Evolutionary conservation across 2,329 filamentous ascomycete species (phyloP), one percentile per base, ranked within the genome.

Genomic region (Eutypella sp.): DNA sequence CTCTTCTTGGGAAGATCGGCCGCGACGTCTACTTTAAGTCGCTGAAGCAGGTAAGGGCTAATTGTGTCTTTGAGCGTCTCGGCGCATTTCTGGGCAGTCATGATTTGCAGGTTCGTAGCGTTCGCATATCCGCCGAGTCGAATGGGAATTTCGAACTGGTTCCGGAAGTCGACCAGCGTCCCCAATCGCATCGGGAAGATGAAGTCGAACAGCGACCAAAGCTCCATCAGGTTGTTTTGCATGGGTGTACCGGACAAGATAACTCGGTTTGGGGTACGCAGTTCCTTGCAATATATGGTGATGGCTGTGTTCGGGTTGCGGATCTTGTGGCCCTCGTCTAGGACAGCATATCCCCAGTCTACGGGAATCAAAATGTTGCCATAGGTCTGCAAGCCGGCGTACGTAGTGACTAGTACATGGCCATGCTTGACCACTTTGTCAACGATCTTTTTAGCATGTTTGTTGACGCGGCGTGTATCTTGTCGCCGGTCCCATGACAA

Each of bases 191-290:
- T 96, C 0, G 95, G 93, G 51, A 90, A 97, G 47, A 97, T 86
- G 61, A 99, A 99, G 63, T 99, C 95, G 61, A 99, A 97, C 0
- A 99, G 71, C 0, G 92, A 97, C 92, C 93, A 99, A 1, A 99
- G 73, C 63, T 99, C 95, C 0, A 87, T 85, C 22, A 99, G 70
- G 52, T 96, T 97, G 65, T 99, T 99, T 65, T 99, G 95, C 75
- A 99, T 95, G 0, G 95, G 95, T 0, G 93, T 99, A 5, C 93
- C 93, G 0, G 95, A 97, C 1, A 99, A 73, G 48, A 99, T 97
- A 51, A 97, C 78, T 19, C 95, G 82, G 57, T 97, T 93, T 1
- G 87, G 80, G 0, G 93, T 99, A 27, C 87, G 84, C 10, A 99
- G 71, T 64, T 96, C 89, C 63, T 99, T 99, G 75, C 90, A 96